phyloP scores from a whole-genome alignment of 2,329 filamentous ascomycete genomes.

The Beauveria pseudobassiana region DNA sequence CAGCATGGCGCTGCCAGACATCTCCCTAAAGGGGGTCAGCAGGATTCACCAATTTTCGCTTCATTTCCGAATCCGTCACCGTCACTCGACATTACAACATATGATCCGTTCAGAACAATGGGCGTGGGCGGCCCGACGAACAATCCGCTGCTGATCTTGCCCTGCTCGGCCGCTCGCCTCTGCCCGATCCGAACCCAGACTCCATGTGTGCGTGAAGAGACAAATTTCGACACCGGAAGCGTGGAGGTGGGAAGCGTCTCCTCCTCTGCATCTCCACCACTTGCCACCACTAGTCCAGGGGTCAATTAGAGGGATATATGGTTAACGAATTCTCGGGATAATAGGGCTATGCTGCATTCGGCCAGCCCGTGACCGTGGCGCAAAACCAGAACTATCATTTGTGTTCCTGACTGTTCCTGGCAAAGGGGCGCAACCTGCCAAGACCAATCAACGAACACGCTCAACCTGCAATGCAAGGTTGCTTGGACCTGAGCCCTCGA shows the following conservation, averaged over 20 bases:
- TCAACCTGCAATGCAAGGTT: background rate
- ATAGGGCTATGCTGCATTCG: background rate
- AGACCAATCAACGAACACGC: background rate
- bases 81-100: background rate
- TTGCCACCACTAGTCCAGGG: background rate
- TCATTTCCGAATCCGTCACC: background rate
- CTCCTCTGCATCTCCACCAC: background rate
- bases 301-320: background rate
- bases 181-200: constrained; percentile 3
- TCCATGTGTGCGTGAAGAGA: constrained; percentile 2
- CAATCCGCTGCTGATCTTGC: background rate
- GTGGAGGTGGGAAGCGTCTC: background rate
- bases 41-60: background rate
- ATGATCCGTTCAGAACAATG: background rate
- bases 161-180: background rate
- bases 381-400: background rate
- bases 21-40: background rate
- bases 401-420: background rate
- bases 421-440: background rate
- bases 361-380: background rate
- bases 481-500: background rate
- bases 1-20: background rate
- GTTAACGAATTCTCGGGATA: too few relatives aligned
- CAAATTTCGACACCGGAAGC: background rate
- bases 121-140: background rate